Conservation (phyloP, 148 eudicot species). For the Camellia granthamiana region DNA sequence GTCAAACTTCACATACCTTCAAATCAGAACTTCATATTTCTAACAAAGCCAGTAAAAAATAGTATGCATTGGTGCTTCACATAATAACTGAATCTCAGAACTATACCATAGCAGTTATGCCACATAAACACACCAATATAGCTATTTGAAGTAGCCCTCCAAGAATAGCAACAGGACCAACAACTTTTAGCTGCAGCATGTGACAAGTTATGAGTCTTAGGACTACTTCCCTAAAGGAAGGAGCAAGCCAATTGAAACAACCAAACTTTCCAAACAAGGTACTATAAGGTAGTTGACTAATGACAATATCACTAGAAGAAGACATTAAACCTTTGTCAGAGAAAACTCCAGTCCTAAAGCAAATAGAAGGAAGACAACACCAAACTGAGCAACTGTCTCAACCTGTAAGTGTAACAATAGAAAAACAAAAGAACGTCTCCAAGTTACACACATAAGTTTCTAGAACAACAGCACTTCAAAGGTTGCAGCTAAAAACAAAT, state of each 20-base stretch:
- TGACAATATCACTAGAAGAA: slow-evolving; percentile 14
- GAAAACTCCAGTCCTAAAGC: slow-evolving; percentile 97
- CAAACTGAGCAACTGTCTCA: slow-evolving; percentile 98
- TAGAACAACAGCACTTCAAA: slow-evolving; percentile 7
- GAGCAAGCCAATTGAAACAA: neutral
- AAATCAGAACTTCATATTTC: slow-evolving; percentile 4
- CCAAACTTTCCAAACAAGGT: neutral
- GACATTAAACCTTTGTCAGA: slow-evolving; percentile 64
- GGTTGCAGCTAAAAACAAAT: slow-evolving; percentile 7
- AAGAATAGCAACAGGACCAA: slow-evolving; percentile 95
- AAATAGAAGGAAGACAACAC: slow-evolving; percentile 97
- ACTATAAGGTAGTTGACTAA: slow-evolving; percentile 6
- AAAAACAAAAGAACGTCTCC: slow-evolving; percentile 15
- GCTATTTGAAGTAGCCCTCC: slow-evolving; percentile 94
- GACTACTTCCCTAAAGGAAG: neutral
- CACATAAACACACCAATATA: slow-evolving; percentile 77
- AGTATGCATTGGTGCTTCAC: slow-evolving; percentile 4
- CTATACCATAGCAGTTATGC: slow-evolving; percentile 76
- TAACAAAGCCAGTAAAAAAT: neutral
- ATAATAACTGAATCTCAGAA: slow-evolving; percentile 15
- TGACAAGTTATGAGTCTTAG: slow-evolving; percentile 12
- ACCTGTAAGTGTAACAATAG: slow-evolving; percentile 69
- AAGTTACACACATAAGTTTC: neutral
- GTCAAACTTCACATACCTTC: slow-evolving; percentile 12
- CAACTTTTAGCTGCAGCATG: slow-evolving; percentile 77